phyloP scores from a whole-genome alignment of 768 basidiomycete genomes.

The Rhizopogon roseolus region DNA sequence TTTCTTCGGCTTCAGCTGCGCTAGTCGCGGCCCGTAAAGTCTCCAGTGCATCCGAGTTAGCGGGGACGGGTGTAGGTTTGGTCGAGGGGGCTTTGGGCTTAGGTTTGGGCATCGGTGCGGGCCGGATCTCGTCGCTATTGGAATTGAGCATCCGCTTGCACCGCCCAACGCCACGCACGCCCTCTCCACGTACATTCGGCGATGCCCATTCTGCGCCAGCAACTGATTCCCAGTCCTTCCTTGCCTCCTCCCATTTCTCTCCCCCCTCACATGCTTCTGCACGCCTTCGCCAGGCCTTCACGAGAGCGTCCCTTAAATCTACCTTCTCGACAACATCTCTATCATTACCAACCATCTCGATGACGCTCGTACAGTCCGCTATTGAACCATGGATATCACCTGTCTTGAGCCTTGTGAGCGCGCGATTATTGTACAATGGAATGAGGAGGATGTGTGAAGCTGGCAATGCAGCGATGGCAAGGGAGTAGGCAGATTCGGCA shows the following conservation, averaged over 20 bases:
- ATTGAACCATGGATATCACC: constrained; percentile 68
- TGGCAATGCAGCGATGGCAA: constrained; percentile 67
- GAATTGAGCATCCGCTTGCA: constrained; percentile 61
- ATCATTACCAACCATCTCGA: constrained; percentile 48
- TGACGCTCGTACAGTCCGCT: constrained; percentile 59
- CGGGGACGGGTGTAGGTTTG: constrained; percentile 9
- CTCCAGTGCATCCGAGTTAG: constrained; percentile 59
- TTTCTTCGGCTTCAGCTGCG: constrained; percentile 74
- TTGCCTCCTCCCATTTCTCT: constrained; percentile 84
- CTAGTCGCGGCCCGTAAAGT: constrained; percentile 59
- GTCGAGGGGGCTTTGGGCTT: constrained; percentile 32
- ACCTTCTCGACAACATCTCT: constrained; percentile 40
- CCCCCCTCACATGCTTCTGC: constrained; percentile 82
- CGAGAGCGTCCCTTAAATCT: constrained; percentile 67
- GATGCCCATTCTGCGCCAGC: constrained; percentile 51
- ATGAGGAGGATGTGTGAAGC: constrained; percentile 61
- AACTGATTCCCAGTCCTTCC: constrained; percentile 76
- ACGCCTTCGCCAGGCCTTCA: constrained; percentile 78
- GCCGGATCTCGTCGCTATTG: neutral
- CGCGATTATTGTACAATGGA: constrained; percentile 81
- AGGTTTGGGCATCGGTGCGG: constrained; percentile 13
- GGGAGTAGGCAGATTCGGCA: constrained; percentile 69
- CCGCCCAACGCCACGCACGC: constrained; percentile 65
- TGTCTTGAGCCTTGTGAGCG: constrained; percentile 66
- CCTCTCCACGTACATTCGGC: constrained; percentile 52